phyloP scores from a whole-genome alignment of 306 rosid species.

The Dalbergia oliveri region DNA sequence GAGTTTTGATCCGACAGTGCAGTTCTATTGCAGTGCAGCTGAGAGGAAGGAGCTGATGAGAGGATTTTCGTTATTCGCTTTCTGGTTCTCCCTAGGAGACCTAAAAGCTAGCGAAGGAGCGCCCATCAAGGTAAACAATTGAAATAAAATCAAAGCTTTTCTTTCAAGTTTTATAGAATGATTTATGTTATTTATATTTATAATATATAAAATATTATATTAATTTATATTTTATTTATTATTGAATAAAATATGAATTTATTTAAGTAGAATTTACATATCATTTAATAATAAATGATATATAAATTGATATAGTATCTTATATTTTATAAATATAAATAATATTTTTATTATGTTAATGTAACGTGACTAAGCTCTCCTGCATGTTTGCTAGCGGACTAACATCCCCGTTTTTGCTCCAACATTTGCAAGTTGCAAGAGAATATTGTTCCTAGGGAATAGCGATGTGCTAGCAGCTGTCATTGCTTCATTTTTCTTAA shows the following conservation, averaged over 20 bases:
- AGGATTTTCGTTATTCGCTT: constrained; percentile 39
- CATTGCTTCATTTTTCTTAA: not conserved
- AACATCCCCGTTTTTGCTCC: not conserved
- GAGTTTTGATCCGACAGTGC: constrained; percentile 52
- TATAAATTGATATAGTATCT: no score
- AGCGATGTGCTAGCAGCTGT: not conserved
- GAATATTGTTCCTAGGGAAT: not conserved
- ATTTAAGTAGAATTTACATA: no score
- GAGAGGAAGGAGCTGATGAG: not conserved
- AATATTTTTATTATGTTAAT: no score
- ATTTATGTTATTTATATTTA: no score
- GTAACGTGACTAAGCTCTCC: not conserved
- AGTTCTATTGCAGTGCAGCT: constrained; percentile 55
- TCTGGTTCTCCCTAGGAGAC: constrained; percentile 4
- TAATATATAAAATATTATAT: no score
- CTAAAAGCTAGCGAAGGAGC: constrained; percentile 1
- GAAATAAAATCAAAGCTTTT: not conserved
- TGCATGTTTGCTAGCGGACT: not conserved
- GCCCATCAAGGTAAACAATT: constrained; percentile 21
- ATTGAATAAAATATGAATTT: no score
- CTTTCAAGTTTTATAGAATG: not conserved
- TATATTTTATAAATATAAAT: no score
- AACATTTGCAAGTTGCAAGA: not conserved
- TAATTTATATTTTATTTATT: no score
- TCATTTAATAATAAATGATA: no score